Conservation (phyloP, 2,329 filamentous ascomycete species). For the Botrytis cinerea region DNA sequence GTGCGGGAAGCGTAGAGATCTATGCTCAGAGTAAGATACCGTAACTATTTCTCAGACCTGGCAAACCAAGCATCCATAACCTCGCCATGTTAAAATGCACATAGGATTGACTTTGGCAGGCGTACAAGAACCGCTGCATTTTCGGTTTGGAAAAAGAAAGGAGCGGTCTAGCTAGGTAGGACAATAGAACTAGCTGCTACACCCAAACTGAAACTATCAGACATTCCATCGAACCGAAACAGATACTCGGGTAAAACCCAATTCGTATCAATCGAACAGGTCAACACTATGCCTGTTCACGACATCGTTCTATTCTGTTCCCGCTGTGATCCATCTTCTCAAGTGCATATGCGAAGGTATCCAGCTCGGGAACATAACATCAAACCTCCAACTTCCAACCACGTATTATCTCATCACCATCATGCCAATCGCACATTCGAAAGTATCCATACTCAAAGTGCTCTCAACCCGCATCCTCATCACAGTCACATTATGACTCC, state of each 20-base stretch:
- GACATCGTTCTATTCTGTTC: not conserved
- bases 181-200: not conserved
- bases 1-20: not conserved
- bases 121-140: not conserved
- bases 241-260: not conserved
- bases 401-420: not conserved
- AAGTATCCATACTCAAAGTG: not conserved
- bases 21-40: not conserved
- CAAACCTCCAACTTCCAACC: not conserved
- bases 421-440: not conserved
- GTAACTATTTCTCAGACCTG: not conserved
- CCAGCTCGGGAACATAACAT: not conserved
- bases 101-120: not conserved
- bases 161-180: not conserved
- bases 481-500: not conserved
- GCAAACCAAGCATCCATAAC: not conserved
- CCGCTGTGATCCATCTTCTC: too few relatives aligned
- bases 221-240: not conserved
- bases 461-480: not conserved
- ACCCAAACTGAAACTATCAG: not conserved
- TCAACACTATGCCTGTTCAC: not conserved
- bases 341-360: too few relatives aligned
- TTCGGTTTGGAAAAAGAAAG: not conserved
- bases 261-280: not conserved
- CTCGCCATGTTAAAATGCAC: not conserved